Conservation (phyloP, 139 green algal genomes). For the Picochlorum sp. region DNA sequence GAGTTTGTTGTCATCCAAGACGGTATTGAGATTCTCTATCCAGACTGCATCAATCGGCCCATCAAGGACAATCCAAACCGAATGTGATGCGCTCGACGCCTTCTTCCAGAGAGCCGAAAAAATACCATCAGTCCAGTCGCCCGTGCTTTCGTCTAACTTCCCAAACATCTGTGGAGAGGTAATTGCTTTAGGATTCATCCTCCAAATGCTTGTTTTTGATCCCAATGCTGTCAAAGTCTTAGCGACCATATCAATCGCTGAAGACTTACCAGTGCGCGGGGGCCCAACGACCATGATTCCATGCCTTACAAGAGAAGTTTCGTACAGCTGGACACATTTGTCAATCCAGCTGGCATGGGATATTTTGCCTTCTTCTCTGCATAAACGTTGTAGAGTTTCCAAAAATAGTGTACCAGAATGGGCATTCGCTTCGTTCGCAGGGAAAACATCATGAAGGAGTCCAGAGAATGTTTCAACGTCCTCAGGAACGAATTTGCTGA, state of each 20-base stretch:
- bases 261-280: constrained; percentile 74
- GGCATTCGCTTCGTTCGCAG: constrained; percentile 65
- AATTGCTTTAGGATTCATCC: constrained; percentile 88
- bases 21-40: constrained; percentile 98
- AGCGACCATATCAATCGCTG: constrained; percentile 78
- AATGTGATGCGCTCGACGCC: constrained; percentile 75
- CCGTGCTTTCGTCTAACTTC: constrained; percentile 74
- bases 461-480: constrained; percentile 91
- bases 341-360: constrained; percentile 74
- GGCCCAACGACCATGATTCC: constrained; percentile 92
- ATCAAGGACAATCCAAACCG: constrained; percentile 95
- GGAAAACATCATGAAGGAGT: constrained; percentile 93
- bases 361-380: constrained; percentile 56
- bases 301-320: constrained; percentile 85
- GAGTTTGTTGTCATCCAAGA: constrained; percentile 95
- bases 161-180: constrained; percentile 87
- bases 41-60: constrained; percentile 94
- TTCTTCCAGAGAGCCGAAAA: constrained; percentile 90
- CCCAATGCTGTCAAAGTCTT: constrained; percentile 75
- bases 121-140: constrained; percentile 90
- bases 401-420: constrained; percentile 65
- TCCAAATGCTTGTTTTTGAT: constrained; percentile 83
- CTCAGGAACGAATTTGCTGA: constrained; percentile 95
- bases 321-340: constrained; percentile 96
- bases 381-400: constrained; percentile 56